Percentiles rank a stretch among this genome's conserved stretches.
phyloP scores from a whole-genome alignment of 305 asterid species.

The Fraxinus nigra region DNA sequence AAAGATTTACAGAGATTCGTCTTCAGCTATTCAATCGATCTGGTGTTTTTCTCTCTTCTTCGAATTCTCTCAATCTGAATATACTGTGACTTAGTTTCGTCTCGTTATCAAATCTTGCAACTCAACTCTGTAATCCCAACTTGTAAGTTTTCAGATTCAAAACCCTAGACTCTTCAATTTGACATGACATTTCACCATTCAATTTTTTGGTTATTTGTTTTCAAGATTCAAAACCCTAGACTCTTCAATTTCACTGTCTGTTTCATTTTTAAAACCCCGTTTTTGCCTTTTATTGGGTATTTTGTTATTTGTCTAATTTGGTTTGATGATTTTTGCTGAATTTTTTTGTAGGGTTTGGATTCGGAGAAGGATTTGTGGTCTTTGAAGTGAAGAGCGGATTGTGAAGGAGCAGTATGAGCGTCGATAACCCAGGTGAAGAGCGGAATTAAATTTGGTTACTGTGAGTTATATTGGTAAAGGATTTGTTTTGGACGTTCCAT shows the following conservation, averaged over 20 bases:
- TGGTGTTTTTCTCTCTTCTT: constrained; percentile 24
- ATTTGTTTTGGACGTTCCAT: constrained; percentile 64
- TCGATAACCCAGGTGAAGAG: constrained; percentile 75
- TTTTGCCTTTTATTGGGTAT: background rate
- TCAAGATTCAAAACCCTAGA: constrained; percentile 31
- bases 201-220: background rate
- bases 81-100: constrained; percentile 25
- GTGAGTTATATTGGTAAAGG: constrained; percentile 23
- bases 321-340: constrained; percentile 24
- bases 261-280: constrained; percentile 26
- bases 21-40: constrained; percentile 64
- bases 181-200: background rate
- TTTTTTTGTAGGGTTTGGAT: constrained; percentile 33
- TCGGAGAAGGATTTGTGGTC: constrained; percentile 33
- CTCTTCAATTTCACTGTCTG: constrained; percentile 13
- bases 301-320: constrained; percentile 1
- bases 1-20: constrained; percentile 57
- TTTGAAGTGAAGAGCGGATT: constrained; percentile 27
- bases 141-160: constrained; percentile 49
- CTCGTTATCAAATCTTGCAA: constrained; percentile 39
- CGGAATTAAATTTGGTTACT: constrained; percentile 53
- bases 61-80: constrained; percentile 21
- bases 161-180: constrained; percentile 52
- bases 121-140: constrained; percentile 33
- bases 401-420: constrained; percentile 68